Evolutionary conservation across 2,329 filamentous ascomycete genomes (phyloP).

Genomic region (Colletotrichum orchidophilum): DNA sequence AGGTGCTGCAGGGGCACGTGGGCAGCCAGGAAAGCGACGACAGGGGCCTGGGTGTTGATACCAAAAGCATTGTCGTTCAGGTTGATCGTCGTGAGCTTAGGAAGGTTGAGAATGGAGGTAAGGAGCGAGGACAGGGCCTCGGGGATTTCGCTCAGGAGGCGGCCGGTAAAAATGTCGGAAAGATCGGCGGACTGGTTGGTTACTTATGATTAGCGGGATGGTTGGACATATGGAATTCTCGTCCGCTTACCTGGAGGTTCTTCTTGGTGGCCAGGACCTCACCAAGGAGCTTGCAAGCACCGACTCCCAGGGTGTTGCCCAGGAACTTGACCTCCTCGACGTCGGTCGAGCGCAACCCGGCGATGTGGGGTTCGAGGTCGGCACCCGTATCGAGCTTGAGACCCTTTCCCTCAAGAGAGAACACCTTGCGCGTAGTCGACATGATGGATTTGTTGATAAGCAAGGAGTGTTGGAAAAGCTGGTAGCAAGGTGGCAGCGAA

Average conservation of each 20-base stretch:
- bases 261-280: constrained; percentile 87
- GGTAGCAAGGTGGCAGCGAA: constrained; percentile 10
- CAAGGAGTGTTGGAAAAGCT: constrained; percentile 1
- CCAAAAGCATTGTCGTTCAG: constrained; percentile 98
- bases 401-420: constrained; percentile 90
- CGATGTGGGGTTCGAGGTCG: constrained; percentile 87
- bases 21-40: constrained; percentile 88
- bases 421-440: constrained; percentile 64
- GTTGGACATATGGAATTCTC: background rate
- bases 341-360: constrained; percentile 76
- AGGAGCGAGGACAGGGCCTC: constrained; percentile 87
- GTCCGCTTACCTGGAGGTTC: constrained; percentile 72
- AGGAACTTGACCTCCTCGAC: constrained; percentile 87
- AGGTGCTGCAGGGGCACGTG: constrained; percentile 93
- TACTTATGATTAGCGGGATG: background rate
- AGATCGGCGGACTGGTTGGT: constrained; percentile 78
- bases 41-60: constrained; percentile 90
- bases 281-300: constrained; percentile 85
- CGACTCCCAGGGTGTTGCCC: constrained; percentile 93
- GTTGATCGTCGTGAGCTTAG: constrained; percentile 89
- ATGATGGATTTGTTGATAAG: constrained; percentile 18
- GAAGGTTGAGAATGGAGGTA: constrained; percentile 85
- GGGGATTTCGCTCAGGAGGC: constrained; percentile 92
- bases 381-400: constrained; percentile 91
- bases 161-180: constrained; percentile 96